Percentiles rank a stretch among this genome's conserved stretches.
phyloP scores from a whole-genome alignment of 2,329 filamentous ascomycete genomes.

The Chalara sp. region DNA sequence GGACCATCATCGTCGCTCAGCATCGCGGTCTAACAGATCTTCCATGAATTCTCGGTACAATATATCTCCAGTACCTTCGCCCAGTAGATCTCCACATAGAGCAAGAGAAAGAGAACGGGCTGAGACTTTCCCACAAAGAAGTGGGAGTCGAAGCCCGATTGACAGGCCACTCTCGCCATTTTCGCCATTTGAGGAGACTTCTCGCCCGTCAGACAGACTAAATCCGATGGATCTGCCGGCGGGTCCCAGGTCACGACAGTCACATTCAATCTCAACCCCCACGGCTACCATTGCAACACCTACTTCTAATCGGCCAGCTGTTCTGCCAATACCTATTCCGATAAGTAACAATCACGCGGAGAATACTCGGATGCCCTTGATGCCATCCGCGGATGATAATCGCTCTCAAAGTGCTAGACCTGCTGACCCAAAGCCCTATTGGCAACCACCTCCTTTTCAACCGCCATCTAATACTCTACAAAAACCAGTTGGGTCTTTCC shows the following conservation, averaged over 20 bases:
- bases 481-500: slow-evolving; percentile 39
- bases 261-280: slow-evolving; percentile 8
- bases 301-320: slow-evolving; percentile 2
- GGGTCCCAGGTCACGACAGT: slow-evolving; percentile 15
- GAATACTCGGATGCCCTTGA: slow-evolving; percentile 3
- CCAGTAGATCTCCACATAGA: slow-evolving; percentile 21
- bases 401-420: slow-evolving; percentile 5
- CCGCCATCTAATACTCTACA: slow-evolving; percentile 28
- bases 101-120: slow-evolving; percentile 17
- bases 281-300: slow-evolving; percentile 1
- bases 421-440: slow-evolving; percentile 24
- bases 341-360: slow-evolving; percentile 12
- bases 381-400: too few relatives aligned
- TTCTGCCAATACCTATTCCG: slow-evolving; percentile 21
- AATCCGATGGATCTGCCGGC: slow-evolving; percentile 16
- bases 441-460: slow-evolving; percentile 41
- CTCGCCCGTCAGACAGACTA: slow-evolving; percentile 13
- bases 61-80: slow-evolving; percentile 23
- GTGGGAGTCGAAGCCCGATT: slow-evolving; percentile 7
- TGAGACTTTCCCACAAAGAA: slow-evolving; percentile 18
- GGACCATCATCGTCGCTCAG: slow-evolving; percentile 15
- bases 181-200: slow-evolving; percentile 11
- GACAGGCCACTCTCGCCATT: slow-evolving; percentile 21
- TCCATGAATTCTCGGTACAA: slow-evolving; percentile 11
- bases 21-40: slow-evolving; percentile 19